Evolutionary conservation across 208 protist genomes (phyloP).

Genomic region (Leptomonas pyrrhocoris): DNA sequence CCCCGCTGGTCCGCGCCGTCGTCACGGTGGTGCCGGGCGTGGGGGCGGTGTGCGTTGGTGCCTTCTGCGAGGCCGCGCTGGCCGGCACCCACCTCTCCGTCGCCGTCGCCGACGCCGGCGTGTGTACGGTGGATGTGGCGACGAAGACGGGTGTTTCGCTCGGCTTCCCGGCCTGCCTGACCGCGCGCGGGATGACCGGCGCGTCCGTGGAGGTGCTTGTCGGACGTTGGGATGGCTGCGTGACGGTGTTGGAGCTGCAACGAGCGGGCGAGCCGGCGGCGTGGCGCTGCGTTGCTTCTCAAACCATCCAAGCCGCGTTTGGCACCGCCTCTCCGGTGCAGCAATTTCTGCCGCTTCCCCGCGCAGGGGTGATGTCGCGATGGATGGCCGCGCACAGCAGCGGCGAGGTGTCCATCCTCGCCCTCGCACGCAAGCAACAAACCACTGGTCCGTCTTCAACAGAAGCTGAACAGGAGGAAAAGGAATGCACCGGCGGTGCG

Average conservation of each 20-base stretch:
- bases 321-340: slow-evolving; percentile 22
- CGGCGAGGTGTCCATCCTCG: slow-evolving; percentile 34
- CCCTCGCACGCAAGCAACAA: background rate
- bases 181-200: background rate
- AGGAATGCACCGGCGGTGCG: background rate
- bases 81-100: slow-evolving; percentile 8
- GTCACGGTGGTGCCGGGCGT: slow-evolving; percentile 29
- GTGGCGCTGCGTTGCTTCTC: slow-evolving; percentile 25
- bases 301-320: slow-evolving; percentile 1
- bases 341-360: slow-evolving; percentile 22
- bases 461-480: background rate
- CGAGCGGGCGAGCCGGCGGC: background rate
- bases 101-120: background rate
- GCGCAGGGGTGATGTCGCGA: slow-evolving; percentile 11
- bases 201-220: slow-evolving; percentile 15
- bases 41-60: slow-evolving; percentile 26
- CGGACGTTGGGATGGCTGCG: slow-evolving; percentile 32
- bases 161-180: background rate
- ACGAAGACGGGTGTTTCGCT: background rate
- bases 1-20: slow-evolving; percentile 17
- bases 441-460: background rate
- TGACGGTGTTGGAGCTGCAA: slow-evolving; percentile 17
- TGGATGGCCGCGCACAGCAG: slow-evolving; percentile 33
- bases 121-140: slow-evolving; percentile 2
- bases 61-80: slow-evolving; percentile 9